Evolutionary conservation across 164 flowering plant genomes (phyloP).

Genomic region (Echeveria elegans): DNA sequence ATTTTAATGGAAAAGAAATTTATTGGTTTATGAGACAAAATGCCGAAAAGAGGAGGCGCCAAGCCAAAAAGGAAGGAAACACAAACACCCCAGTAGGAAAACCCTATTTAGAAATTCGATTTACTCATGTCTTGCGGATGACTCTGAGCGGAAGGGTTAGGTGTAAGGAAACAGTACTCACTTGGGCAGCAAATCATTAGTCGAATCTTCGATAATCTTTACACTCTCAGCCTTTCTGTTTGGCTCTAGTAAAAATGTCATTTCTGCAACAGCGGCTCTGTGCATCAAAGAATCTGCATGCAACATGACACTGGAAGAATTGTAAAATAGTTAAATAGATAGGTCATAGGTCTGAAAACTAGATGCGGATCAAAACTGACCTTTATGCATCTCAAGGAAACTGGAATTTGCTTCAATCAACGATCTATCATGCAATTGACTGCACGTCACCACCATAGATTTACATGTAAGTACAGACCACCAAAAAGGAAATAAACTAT

Average conservation of each 20-base stretch:
- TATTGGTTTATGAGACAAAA: no score
- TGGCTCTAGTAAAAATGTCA: constrained; percentile 61
- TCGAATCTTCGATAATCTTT: constrained; percentile 71
- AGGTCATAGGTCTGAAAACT: not conserved
- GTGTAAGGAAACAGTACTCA: no score
- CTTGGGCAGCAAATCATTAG: constrained; percentile 34
- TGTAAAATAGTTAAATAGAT: not conserved
- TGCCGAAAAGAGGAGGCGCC: no score
- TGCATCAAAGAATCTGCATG: constrained; percentile 83
- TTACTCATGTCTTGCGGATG: no score
- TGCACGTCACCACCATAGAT: constrained; percentile 17
- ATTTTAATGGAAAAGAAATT: no score
- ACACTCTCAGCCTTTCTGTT: constrained; percentile 63
- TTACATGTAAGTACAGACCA: not conserved
- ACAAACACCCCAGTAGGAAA: no score
- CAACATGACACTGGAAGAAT: constrained; percentile 12
- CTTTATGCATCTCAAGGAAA: constrained; percentile 75
- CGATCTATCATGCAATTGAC: constrained; percentile 64
- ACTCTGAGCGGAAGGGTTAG: no score
- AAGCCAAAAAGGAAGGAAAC: no score
- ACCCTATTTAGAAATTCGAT: no score
- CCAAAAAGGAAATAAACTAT: not conserved
- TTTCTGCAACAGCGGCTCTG: constrained; percentile 91
- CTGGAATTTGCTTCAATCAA: constrained; percentile 54
- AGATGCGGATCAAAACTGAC: constrained; percentile 19